These are phyloP conservation scores for Wallacemonas collosoma DNA, from an alignment of 208 protist species.

Conservation along the genomic window DNA sequence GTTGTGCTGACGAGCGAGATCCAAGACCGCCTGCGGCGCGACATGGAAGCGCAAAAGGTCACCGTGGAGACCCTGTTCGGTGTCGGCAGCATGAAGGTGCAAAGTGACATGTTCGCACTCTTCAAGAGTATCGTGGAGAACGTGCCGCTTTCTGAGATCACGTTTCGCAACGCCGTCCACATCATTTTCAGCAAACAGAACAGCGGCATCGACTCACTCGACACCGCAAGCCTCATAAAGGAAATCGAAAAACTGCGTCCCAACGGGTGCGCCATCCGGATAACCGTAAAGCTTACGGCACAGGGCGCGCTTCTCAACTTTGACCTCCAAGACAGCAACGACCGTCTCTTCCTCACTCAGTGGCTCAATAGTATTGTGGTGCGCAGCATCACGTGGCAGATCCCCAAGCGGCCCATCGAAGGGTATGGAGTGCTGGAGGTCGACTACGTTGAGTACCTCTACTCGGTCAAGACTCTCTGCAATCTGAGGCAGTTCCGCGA, in stretches of 20 bases:
- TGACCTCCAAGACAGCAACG: constrained; percentile 35
- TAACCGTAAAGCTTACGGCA: constrained; percentile 34
- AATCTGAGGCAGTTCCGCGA: constrained; percentile 42
- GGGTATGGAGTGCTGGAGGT: constrained; percentile 59
- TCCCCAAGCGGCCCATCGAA: constrained; percentile 45
- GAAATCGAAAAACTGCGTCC: constrained; percentile 82
- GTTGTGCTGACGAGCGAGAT: constrained; percentile 55
- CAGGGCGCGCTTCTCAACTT: constrained; percentile 61
- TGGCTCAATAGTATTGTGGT: constrained; percentile 78
- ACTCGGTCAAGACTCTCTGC: constrained; percentile 69
- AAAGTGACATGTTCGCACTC: constrained; percentile 88
- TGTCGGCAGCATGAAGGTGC: constrained; percentile 78
- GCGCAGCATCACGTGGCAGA: constrained; percentile 79
- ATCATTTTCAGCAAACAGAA: constrained; percentile 70
- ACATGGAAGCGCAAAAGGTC: constrained; percentile 77
- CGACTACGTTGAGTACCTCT: constrained; percentile 84
- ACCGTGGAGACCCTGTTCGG: constrained; percentile 58
- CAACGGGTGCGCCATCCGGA: constrained; percentile 37
- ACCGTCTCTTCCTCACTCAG: constrained; percentile 59
- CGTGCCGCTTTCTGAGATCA: constrained; percentile 61
- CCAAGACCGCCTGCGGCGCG: constrained; percentile 62
- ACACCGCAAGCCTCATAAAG: constrained; percentile 30
- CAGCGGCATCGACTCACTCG: constrained; percentile 74
- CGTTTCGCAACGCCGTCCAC: constrained; percentile 74
- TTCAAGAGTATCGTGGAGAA: constrained; percentile 69